These are phyloP conservation scores for Lactifluus rugatus DNA, from an alignment of 768 basidiomycete species.

Conservation along the genomic window DNA sequence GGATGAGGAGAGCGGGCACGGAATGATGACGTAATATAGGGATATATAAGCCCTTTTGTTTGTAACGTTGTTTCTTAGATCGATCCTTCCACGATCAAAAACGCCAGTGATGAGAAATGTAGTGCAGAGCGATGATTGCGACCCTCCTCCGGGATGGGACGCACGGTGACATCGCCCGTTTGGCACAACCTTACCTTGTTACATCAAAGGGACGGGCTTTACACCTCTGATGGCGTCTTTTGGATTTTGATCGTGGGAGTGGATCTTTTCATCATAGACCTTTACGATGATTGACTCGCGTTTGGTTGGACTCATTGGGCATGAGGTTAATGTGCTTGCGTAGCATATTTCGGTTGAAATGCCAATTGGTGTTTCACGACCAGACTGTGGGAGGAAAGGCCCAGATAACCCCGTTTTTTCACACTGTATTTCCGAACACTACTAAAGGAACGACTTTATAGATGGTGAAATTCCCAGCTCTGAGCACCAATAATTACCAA, in stretches of 20 bases:
- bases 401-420: neutral
- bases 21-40: neutral
- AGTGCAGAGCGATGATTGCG: constrained; percentile 21
- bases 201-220: constrained; percentile 22
- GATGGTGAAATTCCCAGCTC: too few relatives aligned
- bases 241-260: constrained; percentile 7
- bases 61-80: constrained; percentile 21
- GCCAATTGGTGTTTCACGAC: too few relatives aligned
- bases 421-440: too few relatives aligned
- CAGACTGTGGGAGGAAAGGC: too few relatives aligned
- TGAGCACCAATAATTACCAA: constrained; percentile 43
- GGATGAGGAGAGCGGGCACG: neutral
- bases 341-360: too few relatives aligned
- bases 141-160: constrained; percentile 18
- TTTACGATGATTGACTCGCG: too few relatives aligned
- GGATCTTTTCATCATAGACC: too few relatives aligned
- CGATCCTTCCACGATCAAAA: constrained; percentile 43
- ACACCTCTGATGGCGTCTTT: constrained; percentile 20
- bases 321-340: too few relatives aligned
- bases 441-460: too few relatives aligned
- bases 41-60: neutral
- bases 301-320: too few relatives aligned
- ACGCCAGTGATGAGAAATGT: constrained; percentile 26
- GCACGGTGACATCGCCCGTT: constrained; percentile 20
- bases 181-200: constrained; percentile 22